Evolutionary conservation across 1,284 basidiomycete species (phyloP).

Genomic region (Cryptococcus hybrid): DNA sequence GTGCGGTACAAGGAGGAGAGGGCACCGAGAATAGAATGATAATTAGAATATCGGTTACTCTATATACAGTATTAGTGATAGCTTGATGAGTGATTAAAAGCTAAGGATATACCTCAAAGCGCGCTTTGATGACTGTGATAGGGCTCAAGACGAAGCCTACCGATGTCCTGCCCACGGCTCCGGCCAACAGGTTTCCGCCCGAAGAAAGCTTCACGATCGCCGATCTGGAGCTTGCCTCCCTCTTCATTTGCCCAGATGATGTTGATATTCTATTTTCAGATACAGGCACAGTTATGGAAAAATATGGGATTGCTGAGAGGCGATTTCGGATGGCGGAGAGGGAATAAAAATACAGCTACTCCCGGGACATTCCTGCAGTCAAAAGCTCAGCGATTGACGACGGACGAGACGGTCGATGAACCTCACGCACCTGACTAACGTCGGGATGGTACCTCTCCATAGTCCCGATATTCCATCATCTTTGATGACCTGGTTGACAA

Average conservation of each 20-base stretch:
- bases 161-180: slow-evolving; percentile 76
- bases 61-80: slow-evolving; percentile 1
- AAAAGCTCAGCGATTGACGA: too few relatives aligned
- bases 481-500: slow-evolving; percentile 42
- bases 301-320: slow-evolving; percentile 41
- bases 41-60: slow-evolving; percentile 73
- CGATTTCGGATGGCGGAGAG: slow-evolving; percentile 75
- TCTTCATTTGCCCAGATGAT: slow-evolving; percentile 9
- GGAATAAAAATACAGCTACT: slow-evolving; percentile 85
- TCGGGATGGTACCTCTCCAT: slow-evolving; percentile 81
- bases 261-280: background rate
- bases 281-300: slow-evolving; percentile 16
- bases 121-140: slow-evolving; percentile 89
- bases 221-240: slow-evolving; percentile 14
- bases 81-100: background rate
- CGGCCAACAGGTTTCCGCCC: slow-evolving; percentile 84
- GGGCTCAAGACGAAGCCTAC: slow-evolving; percentile 92
- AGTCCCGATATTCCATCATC: slow-evolving; percentile 51
- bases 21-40: slow-evolving; percentile 64
- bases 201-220: slow-evolving; percentile 72
- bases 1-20: slow-evolving; percentile 62
- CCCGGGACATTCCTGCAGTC: slow-evolving; percentile 79
- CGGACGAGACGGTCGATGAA: too few relatives aligned
- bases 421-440: slow-evolving; percentile 63
- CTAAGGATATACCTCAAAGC: slow-evolving; percentile 73